Evolutionary conservation across 2,329 filamentous ascomycete species (phyloP), one percentile per base, ranked within the genome.

Genomic region (Sphaerulina vaccinii): DNA sequence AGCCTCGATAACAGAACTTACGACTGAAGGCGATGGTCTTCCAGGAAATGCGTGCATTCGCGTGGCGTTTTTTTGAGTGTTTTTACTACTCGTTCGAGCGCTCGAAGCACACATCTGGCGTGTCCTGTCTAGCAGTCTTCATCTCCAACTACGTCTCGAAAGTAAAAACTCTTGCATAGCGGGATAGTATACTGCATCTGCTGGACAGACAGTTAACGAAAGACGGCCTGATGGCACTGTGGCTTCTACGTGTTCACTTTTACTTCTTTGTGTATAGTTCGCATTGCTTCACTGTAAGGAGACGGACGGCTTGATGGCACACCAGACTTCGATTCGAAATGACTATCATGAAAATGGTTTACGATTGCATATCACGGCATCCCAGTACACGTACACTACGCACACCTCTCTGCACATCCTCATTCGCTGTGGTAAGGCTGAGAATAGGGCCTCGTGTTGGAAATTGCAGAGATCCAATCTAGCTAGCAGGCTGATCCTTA

Each of bases 31-130:
- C 51, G 50, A 58, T 24, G 53, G 53, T 53, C 46, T 49, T 55
- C 50, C 46, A 56, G 52, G 56, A 58, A 58, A 55, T 52, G 47
- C 51, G 51, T 56, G 56, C 56, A 58, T 56, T 37, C 36, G 45
- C 23, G 45, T 53, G 56, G 56, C 52, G 56, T 59, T 22, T 41
- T 49, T 40, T 52, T 54, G 53, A 56, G 48, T 52, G 53, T 52
- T 38, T 39, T 51, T 48, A 32, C 27, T 48, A 54, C 51, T 49
- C 47, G 29, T 47, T 42, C 43, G 44, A 48, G 37, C 40, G 24
- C 49, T 37, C 49, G 48, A 47, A 53, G 52, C 47, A 49, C 49
- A 55, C 52, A 42, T 44, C n/a, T n/a, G 35, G 49, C 44, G 40
- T 42, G 45, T 22, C 52, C 33, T 52, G 44, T 52, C 19, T 48